A percentile compares a stretch with the other conserved stretches of the same genome.
phyloP scores from a whole-genome alignment of 2,329 filamentous ascomycete species.

The Exophiala dermatitidis region DNA sequence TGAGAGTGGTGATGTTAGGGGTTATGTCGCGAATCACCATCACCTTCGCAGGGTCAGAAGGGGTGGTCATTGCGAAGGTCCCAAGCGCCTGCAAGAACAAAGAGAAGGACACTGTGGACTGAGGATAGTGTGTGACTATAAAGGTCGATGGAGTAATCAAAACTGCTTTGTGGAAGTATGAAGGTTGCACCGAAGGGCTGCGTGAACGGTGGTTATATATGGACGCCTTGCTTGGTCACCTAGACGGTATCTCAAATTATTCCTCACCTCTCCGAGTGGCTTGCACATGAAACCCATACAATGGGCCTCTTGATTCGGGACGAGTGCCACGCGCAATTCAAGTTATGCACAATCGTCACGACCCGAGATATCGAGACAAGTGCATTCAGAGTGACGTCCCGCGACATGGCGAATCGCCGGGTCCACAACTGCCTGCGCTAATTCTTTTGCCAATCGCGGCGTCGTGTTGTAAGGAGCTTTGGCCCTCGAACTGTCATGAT shows the following conservation, averaged over 20 bases:
- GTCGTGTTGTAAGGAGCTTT: not conserved
- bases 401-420: not conserved
- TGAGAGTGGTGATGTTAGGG: slow-evolving; percentile 57
- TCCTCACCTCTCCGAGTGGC: not conserved
- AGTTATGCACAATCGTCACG: not conserved
- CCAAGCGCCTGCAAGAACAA: not conserved
- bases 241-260: slow-evolving; percentile 3
- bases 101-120: not conserved
- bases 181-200: not conserved
- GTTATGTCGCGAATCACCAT: slow-evolving; percentile 87
- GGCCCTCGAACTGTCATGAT: not conserved
- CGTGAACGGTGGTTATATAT: slow-evolving; percentile 8
- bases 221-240: not conserved
- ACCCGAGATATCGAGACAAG: not conserved
- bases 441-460: not conserved
- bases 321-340: not conserved
- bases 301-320: not conserved
- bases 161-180: not conserved
- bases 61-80: slow-evolving; percentile 47
- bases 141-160: not conserved
- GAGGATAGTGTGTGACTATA: not conserved
- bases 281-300: not conserved
- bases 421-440: not conserved
- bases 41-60: slow-evolving; percentile 65
- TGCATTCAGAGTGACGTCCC: not conserved